These are phyloP conservation scores for Phytophthora sansomeana DNA, from an alignment of 352 stramenopile species.

Conservation along the genomic window DNA sequence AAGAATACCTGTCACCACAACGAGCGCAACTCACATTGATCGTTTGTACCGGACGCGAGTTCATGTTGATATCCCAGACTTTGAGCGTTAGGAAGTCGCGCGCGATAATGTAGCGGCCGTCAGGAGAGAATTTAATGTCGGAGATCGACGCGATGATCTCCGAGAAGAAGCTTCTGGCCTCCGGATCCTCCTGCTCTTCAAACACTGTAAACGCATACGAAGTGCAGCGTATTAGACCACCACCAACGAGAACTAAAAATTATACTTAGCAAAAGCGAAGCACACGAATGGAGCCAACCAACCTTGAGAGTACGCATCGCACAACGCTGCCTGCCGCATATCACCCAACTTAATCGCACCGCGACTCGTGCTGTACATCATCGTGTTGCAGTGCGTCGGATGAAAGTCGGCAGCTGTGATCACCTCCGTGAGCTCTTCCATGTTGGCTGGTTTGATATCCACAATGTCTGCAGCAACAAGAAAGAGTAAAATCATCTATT, in stretches of 20 bases:
- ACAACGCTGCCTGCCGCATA: conserved; percentile 91
- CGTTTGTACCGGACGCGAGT: conserved; percentile 91
- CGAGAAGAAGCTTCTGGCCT: conserved; percentile 93
- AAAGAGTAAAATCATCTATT: conserved; percentile 1
- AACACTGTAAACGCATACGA: conserved; percentile 53
- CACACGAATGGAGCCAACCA: background rate
- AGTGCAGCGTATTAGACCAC: background rate
- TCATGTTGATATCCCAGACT: conserved; percentile 97
- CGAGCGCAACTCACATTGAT: conserved; percentile 83
- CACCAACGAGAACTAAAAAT: background rate
- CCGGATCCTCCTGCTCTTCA: conserved; percentile 83
- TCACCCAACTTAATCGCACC: conserved; percentile 94
- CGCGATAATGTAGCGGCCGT: conserved; percentile 95
- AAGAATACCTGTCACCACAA: no score
- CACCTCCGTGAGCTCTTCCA: conserved; percentile 97
- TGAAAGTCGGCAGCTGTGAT: conserved; percentile 96
- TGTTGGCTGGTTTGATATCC: conserved; percentile 97
- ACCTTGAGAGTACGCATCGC: conserved; percentile 86
- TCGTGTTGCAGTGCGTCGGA: conserved; percentile 93
- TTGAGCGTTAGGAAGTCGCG: conserved; percentile 97
- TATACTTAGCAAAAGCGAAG: background rate
- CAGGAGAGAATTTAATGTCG: conserved; percentile 94
- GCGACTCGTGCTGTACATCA: conserved; percentile 96
- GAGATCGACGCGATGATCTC: conserved; percentile 97
- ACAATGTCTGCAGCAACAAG: conserved; percentile 86